Evolutionary conservation across 2,329 filamentous ascomycete species (phyloP), one percentile per base, ranked within the genome.

Genomic region (Apiospora rasikravindrae): DNA sequence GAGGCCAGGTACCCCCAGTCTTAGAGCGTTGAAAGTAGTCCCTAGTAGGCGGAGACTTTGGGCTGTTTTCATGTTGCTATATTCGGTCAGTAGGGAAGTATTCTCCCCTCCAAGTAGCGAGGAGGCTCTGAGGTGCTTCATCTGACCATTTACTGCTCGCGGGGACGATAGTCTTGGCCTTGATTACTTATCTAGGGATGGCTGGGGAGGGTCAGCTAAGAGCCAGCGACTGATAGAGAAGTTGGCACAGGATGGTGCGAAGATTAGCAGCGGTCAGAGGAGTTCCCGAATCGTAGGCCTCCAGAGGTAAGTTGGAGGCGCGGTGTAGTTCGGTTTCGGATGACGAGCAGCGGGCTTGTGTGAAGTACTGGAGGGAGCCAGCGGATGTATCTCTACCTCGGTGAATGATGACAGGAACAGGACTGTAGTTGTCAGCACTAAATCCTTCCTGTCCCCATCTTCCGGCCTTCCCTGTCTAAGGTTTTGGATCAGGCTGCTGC

Each of bases 331-430:
- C 19, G 57, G 19, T 40, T 64, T 64, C 57, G 57, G 19, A 40
- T 40, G 57, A 22, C 11, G 5, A 42, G 40, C 10, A 42, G 40
- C 10, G 8, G 14, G 33, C 14, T 33, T 37, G 57, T 14, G 57
- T 24, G 10, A 64, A 64, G 57, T 64, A 64, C 57, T 10, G 57
- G 57, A 40, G 29, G 33, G 57, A 64, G 57, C 33, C 33, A 19
- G 33, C 8, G 33, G 14, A 64, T 64, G 57, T 64, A 64, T 40
- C 57, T 22, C 33, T 64, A 64, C 57, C 33, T 64, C 57, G 33
- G 19, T 13, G 57, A 7, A 24, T 33, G 57, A 64, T 64, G 57
- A 40, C 57, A 40, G 57, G 57, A 64, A 64, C 57, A 61, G 53
- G n/a, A 51, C 29, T 37, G 8, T 40, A 8, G 10, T 33, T 33